phyloP scores from a whole-genome alignment of 1,284 basidiomycete genomes.

The Mycena citricolor region DNA sequence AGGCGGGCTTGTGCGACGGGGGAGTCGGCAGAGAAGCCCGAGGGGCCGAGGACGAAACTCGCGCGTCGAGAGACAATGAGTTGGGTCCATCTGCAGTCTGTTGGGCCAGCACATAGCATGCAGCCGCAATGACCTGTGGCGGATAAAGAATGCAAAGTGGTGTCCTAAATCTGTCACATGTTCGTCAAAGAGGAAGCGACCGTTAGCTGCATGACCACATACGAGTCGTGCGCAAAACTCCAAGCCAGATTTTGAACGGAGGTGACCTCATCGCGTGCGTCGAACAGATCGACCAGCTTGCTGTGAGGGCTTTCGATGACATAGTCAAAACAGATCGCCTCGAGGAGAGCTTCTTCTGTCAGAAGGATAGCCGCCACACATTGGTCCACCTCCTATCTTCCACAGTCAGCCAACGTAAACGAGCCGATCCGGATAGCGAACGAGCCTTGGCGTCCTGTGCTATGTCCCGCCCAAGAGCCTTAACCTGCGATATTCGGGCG shows the following conservation, averaged over 20 bases:
- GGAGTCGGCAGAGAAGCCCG: conserved; percentile 70
- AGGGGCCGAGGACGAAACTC: conserved; percentile 60
- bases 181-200: conserved; percentile 11
- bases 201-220: conserved; percentile 36
- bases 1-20: conserved; percentile 69
- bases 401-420: not conserved
- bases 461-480: conserved; percentile 59
- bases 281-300: conserved; percentile 67
- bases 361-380: conserved; percentile 74
- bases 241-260: conserved; percentile 72
- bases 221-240: conserved; percentile 85
- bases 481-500: conserved; percentile 74
- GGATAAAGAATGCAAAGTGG: conserved; percentile 70
- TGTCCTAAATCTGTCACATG: conserved; percentile 60
- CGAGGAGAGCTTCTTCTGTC: conserved; percentile 82
- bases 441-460: conserved; percentile 61
- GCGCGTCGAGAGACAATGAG: conserved; percentile 68
- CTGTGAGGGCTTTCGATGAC: conserved; percentile 82
- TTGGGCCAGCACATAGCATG: conserved; percentile 74
- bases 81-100: conserved; percentile 67
- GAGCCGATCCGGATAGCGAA: conserved; percentile 7
- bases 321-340: conserved; percentile 91
- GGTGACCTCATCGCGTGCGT: conserved; percentile 45
- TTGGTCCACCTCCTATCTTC: conserved; percentile 61
- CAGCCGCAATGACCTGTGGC: conserved; percentile 66